Evolutionary conservation across 257 asterid genomes (phyloP).

Genomic region (Handroanthus guayacan): DNA sequence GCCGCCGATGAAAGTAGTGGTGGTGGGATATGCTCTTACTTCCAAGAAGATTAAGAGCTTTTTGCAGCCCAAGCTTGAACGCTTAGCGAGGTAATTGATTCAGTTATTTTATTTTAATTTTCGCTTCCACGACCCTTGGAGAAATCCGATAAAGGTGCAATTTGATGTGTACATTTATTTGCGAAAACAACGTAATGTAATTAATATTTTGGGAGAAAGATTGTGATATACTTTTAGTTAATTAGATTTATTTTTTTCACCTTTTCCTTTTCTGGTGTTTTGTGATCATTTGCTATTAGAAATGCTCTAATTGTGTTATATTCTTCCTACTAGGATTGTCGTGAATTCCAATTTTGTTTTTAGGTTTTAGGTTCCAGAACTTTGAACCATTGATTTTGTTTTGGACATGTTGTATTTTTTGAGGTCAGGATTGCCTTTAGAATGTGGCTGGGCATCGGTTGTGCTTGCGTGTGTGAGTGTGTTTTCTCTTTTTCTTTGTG

Average conservation of each 20-base stretch:
- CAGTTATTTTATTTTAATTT: slow-evolving; percentile 4
- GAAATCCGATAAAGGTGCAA: not conserved
- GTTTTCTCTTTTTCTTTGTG: not conserved
- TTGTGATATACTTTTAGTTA: slow-evolving; percentile 9
- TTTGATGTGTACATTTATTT: not conserved
- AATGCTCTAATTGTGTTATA: not conserved
- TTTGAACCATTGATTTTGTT: slow-evolving; percentile 11
- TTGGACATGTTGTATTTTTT: not conserved
- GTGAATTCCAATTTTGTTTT: not conserved
- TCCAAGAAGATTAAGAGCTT: slow-evolving; percentile 91
- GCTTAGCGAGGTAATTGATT: slow-evolving; percentile 72
- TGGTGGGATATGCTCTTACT: slow-evolving; percentile 92
- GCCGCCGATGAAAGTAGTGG: slow-evolving; percentile 51
- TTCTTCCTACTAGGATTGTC: not conserved
- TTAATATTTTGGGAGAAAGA: slow-evolving; percentile 4
- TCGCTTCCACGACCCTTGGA: not conserved
- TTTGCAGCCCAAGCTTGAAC: slow-evolving; percentile 84
- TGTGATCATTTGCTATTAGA: slow-evolving; percentile 8
- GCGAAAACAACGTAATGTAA: slow-evolving; percentile 9
- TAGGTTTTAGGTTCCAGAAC: not conserved
- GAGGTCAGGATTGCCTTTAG: not conserved
- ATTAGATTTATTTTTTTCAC: not conserved
- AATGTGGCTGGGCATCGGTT: no score
- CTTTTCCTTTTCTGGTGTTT: not conserved
- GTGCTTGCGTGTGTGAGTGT: no score